Evolutionary conservation across 495 filamentous ascomycete genomes (phyloP).

Genomic region (Neurospora africana): DNA sequence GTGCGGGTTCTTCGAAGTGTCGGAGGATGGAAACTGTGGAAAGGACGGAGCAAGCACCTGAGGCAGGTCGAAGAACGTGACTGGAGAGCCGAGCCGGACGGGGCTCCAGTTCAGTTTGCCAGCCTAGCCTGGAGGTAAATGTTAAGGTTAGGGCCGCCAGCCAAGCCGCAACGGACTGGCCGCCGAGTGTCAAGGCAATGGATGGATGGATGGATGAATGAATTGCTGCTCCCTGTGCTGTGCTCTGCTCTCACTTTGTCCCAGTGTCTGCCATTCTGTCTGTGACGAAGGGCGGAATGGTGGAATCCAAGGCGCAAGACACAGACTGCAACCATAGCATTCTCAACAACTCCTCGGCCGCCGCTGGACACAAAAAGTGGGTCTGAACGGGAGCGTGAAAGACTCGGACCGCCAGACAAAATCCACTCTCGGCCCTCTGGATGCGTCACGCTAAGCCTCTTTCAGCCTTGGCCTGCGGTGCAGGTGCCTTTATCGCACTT

Average conservation of each 20-base stretch:
- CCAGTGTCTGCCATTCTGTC: not conserved
- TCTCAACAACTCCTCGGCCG: constrained; percentile 1
- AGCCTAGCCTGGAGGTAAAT: too few relatives aligned
- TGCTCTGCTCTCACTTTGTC: not conserved
- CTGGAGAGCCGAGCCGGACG: constrained; percentile 17
- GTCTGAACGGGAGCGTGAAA: not conserved
- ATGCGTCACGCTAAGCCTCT: constrained; percentile 12
- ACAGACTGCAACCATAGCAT: constrained; percentile 2
- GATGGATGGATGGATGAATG: not conserved
- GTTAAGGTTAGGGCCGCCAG: too few relatives aligned
- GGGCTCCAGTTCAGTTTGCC: constrained; percentile 1
- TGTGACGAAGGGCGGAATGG: not conserved
- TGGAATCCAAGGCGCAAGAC: not conserved
- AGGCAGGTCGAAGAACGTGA: constrained; percentile 2
- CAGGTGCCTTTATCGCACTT: not conserved
- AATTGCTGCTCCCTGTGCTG: not conserved
- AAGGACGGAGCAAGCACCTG: not conserved
- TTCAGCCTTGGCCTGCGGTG: constrained; percentile 5
- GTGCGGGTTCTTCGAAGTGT: constrained; percentile 9
- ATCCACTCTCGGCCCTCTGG: not conserved
- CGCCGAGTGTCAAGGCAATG: not conserved
- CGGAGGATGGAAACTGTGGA: constrained; percentile 9
- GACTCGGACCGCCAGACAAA: not conserved
- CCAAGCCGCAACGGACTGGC: not conserved
- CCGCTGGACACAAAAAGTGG: not conserved